Evolutionary conservation across 805 yeast species (phyloP).

Genomic region (Henningerozyma blattae): DNA sequence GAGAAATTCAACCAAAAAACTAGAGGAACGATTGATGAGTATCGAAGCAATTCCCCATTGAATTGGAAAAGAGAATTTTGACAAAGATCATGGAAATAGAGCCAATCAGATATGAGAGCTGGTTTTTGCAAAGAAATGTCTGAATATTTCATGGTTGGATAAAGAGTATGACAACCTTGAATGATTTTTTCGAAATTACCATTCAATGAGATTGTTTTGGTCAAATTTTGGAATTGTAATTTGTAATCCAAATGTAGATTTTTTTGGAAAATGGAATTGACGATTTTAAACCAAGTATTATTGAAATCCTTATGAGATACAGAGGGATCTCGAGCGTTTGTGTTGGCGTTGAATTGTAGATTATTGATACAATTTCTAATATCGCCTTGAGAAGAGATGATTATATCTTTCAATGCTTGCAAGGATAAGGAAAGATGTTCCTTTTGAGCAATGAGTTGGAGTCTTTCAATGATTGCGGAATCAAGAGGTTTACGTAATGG

Average conservation of each 20-base stretch:
- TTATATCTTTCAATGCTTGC: constrained; percentile 50
- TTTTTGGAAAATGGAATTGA: constrained; percentile 49
- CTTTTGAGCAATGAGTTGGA: constrained; percentile 37
- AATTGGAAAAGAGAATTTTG: constrained; percentile 18
- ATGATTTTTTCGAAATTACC: constrained; percentile 51
- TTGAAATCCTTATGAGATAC: constrained; percentile 43
- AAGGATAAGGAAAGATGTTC: constrained; percentile 32
- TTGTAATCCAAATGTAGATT: constrained; percentile 33
- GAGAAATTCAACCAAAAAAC: constrained; percentile 55
- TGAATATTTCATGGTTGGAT: constrained; percentile 47
- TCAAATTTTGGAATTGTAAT: constrained; percentile 36
- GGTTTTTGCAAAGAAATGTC: constrained; percentile 56
- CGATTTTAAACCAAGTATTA: constrained; percentile 54
- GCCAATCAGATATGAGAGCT: constrained; percentile 58
- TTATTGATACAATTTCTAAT: constrained; percentile 75
- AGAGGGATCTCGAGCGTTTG: constrained; percentile 1
- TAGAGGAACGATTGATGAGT: constrained; percentile 43
- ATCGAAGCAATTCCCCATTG: constrained; percentile 35
- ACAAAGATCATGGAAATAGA: constrained; percentile 56
- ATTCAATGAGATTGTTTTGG: constrained; percentile 34
- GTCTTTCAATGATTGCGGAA: constrained; percentile 33
- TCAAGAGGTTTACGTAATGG: constrained; percentile 49
- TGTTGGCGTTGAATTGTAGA: constrained; percentile 45
- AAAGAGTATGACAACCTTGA: constrained; percentile 59
- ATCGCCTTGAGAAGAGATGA: constrained; percentile 67